Base-by-base conservation (phyloP, 495 filamentous ascomycete genomes). In the Neurospora discreta region DNA sequence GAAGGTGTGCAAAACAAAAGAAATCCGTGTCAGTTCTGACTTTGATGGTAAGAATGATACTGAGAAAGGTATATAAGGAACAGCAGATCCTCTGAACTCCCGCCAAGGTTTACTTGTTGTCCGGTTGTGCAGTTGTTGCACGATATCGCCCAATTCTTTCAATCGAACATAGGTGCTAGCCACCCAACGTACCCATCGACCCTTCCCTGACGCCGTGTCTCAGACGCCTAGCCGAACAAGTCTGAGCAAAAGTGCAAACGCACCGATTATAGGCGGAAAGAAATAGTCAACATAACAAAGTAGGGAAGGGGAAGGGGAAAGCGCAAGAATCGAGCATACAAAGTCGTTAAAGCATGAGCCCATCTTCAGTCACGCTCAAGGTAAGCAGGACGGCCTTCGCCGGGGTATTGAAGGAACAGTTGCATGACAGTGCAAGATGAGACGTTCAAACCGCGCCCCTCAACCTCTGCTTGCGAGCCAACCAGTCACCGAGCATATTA, bases 401-500 rank as follows among this genome's bases (percentile, higher is more conserved):
- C 52, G 26, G 52, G 20, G 52, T 40, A 43, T 67, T 71, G 5
- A 68, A 70, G 38, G 46, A 67, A 38, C 36, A 46, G 38, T 40
- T 42, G 38, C 26, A 30, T 5, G 42, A 60, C n/a, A n/a, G n/a
- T n/a, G 23, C 23, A 30, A 41, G 71, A 13, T 43, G 67, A 71
- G 73, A 41, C 43, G 33, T 67, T 79, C 77, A 85, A 40, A 83
- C 75, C 26, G 78, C 77, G 65, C 82, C 82, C 68, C 86, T 78
- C 26, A 85, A 77, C 65, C 87, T 80, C 75, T 87, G 86, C 76
- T 90, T 91, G 67, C 89, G 86, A 41, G 89, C 87, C 30, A 95
- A 81, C 91, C 92, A 96, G 71, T 92, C 90, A 52, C 91, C 91
- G 68, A 97, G 86, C 88, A 97, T 89, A 16, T 92, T 88, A 81